Conservation (phyloP, 129 eudicot species). For the Flaveria brownii region DNA sequence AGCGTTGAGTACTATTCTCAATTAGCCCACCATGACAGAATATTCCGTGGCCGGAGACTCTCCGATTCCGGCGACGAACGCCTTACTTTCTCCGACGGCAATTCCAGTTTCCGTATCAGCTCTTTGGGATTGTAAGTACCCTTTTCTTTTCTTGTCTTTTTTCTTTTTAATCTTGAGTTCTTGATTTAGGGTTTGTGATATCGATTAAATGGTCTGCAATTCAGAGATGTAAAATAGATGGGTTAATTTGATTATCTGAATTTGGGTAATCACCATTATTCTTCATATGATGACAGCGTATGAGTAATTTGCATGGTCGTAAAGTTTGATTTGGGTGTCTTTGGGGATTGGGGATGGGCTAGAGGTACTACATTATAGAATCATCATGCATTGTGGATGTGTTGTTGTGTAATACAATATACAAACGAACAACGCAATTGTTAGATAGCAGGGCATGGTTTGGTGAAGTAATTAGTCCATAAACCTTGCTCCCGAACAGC, state of each 20-base stretch:
- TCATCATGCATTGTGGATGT: no score
- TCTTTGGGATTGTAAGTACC: conserved; percentile 73
- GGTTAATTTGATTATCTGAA: neutral
- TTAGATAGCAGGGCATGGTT: no score
- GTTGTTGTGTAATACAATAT: no score
- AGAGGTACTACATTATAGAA: neutral
- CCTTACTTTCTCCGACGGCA: conserved; percentile 82
- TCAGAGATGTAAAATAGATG: neutral
- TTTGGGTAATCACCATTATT: neutral
- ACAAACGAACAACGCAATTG: no score
- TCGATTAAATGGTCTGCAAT: neutral
- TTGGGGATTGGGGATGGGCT: conserved; percentile 22
- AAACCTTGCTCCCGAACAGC: neutral
- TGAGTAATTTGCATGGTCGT: conserved; percentile 6
- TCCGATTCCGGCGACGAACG: conserved; percentile 46
- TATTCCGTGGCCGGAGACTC: conserved; percentile 53
- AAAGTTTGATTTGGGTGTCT: conserved; percentile 23
- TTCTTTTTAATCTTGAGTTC: conserved; percentile 9
- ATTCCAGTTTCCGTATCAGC: conserved; percentile 76
- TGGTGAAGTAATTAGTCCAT: neutral
- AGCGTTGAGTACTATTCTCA: conserved; percentile 62
- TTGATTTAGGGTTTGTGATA: conserved; percentile 35
- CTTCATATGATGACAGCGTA: neutral
- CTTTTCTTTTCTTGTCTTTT: neutral
- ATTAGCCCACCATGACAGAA: conserved; percentile 59